Base-by-base conservation (phyloP, 352 stramenopile species). In the Pythium folliculosum region DNA sequence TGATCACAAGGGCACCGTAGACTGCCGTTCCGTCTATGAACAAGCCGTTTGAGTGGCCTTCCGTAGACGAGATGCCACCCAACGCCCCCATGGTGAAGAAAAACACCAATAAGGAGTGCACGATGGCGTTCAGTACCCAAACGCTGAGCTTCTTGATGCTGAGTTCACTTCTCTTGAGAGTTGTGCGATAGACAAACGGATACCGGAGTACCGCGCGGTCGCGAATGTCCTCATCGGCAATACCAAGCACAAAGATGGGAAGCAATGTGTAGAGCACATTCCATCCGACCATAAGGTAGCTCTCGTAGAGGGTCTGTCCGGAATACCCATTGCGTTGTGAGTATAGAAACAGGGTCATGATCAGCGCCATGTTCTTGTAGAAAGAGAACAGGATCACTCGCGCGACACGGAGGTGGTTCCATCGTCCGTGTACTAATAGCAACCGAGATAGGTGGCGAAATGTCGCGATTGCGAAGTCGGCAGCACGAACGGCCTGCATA, bases 191-290 rank as follows among this genome's bases (percentile, higher is more conserved):
- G 1, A 94, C 84, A 59, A 90, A 92, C 2, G 88, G 88, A 51
- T 92, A 92, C 5, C 79, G 73, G 4, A 96, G 65, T 14, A 94
- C 86, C 0, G 86, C 76, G 1, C 76, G 67, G 40, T 91, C 84
- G 12, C 86, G 77, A 67, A 96, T 94, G 38, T 96, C 88, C 74
- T 96, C 84, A 32, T 96, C 88, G 1, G 75, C 76, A 54, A 96
- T 90, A 0, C 86, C 89, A 23, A 97, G 75, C 25, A 96, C 88
- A 35, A 96, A 84, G 69, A 99, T 98, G 7, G 97, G 97, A 14
- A 99, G 64, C 14, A 95, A 64, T 0, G 92, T 98, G 61, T 96
- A 98, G 13, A 99, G 75, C 60, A 99, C 94, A 67, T 99, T 99
- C 78, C 97, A 98, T 7, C 88, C 86, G n/a, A 94, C 86, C 83